Evolutionary conservation across 2,329 filamentous ascomycete species (phyloP), one percentile per base, ranked within the genome.

Genomic region (Hypocreales sp.): DNA sequence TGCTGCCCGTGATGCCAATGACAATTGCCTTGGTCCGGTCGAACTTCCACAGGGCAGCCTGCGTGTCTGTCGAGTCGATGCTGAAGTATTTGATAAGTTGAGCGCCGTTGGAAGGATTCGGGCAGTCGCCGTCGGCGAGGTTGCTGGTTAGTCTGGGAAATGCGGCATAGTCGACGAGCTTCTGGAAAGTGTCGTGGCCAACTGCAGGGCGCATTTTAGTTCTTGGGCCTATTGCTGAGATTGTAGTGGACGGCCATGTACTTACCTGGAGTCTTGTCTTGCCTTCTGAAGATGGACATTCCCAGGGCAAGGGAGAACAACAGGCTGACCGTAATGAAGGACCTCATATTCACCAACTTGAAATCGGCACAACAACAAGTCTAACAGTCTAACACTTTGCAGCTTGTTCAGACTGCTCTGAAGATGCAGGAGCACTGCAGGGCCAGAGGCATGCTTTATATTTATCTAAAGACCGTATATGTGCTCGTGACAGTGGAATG

Each of bases 341-440:
- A 69, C 14, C 69, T 84, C 43, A 72, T 84, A 33, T 58, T 86
- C 19, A 76, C 71, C 3, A n/a, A n/a, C n/a, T n/a, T n/a, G n/a
- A n/a, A n/a, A n/a, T n/a, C n/a, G n/a, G n/a, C n/a, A n/a, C n/a
- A n/a, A n/a, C n/a, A n/a, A n/a, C n/a, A n/a, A n/a, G n/a, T n/a
- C n/a, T n/a, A n/a, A n/a, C n/a, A n/a, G n/a, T n/a, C n/a, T n/a
- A n/a, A n/a, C n/a, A n/a, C n/a, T n/a, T n/a, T n/a, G n/a, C n/a
- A n/a, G n/a, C n/a, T n/a, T n/a, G n/a, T n/a, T n/a, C n/a, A n/a
- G n/a, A n/a, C n/a, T n/a, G n/a, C n/a, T n/a, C n/a, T n/a, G n/a
- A n/a, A n/a, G n/a, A n/a, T n/a, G n/a, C n/a, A n/a, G n/a, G n/a
- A n/a, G n/a, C n/a, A n/a, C n/a, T n/a, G n/a, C n/a, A n/a, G n/a